phyloP scores from a whole-genome alignment of 2,329 filamentous ascomycete species.

The Fusarium pininemorale region DNA sequence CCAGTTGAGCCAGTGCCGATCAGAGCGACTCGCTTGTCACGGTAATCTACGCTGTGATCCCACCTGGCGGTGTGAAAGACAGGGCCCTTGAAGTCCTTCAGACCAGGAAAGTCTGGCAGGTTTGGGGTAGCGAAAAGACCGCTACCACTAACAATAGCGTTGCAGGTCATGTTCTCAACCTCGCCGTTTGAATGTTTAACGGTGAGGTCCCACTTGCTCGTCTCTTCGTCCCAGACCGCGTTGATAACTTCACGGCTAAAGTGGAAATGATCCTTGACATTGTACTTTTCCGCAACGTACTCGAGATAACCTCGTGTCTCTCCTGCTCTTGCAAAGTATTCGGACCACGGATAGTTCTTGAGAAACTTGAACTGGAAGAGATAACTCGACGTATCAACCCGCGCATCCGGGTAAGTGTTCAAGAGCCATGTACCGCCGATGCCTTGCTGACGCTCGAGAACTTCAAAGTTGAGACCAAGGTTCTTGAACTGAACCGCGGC shows the following conservation, averaged over 20 bases:
- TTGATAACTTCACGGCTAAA: background rate
- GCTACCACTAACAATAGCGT: background rate
- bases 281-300: background rate
- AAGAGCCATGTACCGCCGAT: background rate
- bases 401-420: background rate
- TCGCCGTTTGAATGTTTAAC: background rate
- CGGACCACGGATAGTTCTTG: background rate
- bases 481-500: background rate
- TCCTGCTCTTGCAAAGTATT: background rate
- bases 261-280: background rate
- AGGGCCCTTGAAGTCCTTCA: background rate
- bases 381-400: background rate
- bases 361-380: background rate
- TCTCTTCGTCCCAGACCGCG: background rate
- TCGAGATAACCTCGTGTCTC: background rate
- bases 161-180: background rate
- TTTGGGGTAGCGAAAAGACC: background rate
- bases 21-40: background rate
- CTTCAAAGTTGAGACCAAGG: background rate
- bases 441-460: background rate
- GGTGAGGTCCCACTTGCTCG: background rate
- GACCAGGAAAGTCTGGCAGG: background rate
- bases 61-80: background rate
- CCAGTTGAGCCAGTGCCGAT: background rate
- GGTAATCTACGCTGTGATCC: background rate